These are phyloP conservation scores for Gaertneriomyces sp. DNA, from an alignment of 192 early-diverging fungal genomes.

Conservation along the genomic window DNA sequence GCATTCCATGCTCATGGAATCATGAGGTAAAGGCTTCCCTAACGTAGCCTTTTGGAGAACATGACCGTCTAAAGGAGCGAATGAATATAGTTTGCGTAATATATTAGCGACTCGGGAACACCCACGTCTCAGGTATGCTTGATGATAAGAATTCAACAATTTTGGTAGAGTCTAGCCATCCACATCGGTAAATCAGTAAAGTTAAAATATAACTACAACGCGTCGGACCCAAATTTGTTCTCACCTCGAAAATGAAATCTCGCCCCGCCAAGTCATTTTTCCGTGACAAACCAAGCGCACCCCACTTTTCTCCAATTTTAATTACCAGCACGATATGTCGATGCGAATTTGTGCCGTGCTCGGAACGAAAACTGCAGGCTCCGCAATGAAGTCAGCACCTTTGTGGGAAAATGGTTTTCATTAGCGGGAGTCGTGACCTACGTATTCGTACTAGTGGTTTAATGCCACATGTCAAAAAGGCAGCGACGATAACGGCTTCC, in stretches of 20 bases:
- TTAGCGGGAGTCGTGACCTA: background rate
- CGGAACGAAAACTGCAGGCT: background rate
- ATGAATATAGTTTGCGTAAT: too few relatives aligned
- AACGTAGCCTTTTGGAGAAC: too few relatives aligned
- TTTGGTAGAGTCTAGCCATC: too few relatives aligned
- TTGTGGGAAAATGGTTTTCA: too few relatives aligned
- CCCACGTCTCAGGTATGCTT: too few relatives aligned
- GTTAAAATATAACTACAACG: too few relatives aligned
- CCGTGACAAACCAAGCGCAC: slow-evolving; percentile 44
- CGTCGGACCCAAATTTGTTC: background rate
- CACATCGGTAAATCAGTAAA: too few relatives aligned
- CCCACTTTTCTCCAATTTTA: slow-evolving; percentile 30
- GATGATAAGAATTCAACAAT: too few relatives aligned
- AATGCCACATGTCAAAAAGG: slow-evolving; percentile 29
- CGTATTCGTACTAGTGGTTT: slow-evolving; percentile 37
- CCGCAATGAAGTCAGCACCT: background rate
- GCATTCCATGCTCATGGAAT: too few relatives aligned
- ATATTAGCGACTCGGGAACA: too few relatives aligned
- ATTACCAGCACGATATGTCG: slow-evolving; percentile 47
- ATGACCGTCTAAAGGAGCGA: too few relatives aligned
- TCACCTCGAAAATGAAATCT: slow-evolving; percentile 28
- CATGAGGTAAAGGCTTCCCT: too few relatives aligned
- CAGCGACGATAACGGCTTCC: slow-evolving; percentile 42
- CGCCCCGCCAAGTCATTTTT: slow-evolving; percentile 43
- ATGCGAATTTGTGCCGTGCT: slow-evolving; percentile 13